Evolutionary conservation across 2,329 filamentous ascomycete genomes (phyloP), one percentile per base, ranked within the genome.

Genomic region (Arthrobotrys megalospora): DNA sequence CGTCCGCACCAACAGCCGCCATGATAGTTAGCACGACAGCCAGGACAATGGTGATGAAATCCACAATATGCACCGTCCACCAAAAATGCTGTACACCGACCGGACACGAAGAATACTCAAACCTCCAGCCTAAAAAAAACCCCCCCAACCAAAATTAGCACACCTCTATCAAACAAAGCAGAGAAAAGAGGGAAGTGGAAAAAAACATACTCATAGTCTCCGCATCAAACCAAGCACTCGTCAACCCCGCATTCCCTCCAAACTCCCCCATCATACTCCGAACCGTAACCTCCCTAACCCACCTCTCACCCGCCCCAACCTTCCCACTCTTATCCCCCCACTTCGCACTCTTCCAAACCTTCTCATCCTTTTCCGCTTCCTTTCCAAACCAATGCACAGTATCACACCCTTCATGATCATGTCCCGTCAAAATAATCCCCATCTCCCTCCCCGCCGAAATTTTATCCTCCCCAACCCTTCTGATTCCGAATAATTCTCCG

Each of bases 231-330:
- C 95, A 99, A 0, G 92, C 88, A 79, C 92, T 96, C 47, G 99
- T 85, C 48, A 99, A 86, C 0, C 94, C 96, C 0, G 94, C 93
- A 83, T 97, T 96, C 19, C 96, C 96, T n/a, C 90, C 91, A 84
- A 92, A 99, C 71, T 93, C 92, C 70, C 96, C 96, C 96, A 99
- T 99, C 94, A 99, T 98, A 84, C 93, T 97, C 76, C 94, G 90
- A 1, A 99, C 92, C 0, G 96, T 99, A 80, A 98, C 90, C 85
- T 99, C 96, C 32, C 95, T 88, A 5, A 97, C 81, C 3, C 85
- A 86, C 1, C 84, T 81, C 1, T 84, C 83, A 6, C 84, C 85
- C 0, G 86, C 82, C 11, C 83, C 83, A 4, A 81, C 80, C 10
- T 84, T 82, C 0, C 87, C 88, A 36, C 71, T 76, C 62, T 52